phyloP scores from a whole-genome alignment of 352 stramenopile genomes.

The Phytopythium ostracodes region DNA sequence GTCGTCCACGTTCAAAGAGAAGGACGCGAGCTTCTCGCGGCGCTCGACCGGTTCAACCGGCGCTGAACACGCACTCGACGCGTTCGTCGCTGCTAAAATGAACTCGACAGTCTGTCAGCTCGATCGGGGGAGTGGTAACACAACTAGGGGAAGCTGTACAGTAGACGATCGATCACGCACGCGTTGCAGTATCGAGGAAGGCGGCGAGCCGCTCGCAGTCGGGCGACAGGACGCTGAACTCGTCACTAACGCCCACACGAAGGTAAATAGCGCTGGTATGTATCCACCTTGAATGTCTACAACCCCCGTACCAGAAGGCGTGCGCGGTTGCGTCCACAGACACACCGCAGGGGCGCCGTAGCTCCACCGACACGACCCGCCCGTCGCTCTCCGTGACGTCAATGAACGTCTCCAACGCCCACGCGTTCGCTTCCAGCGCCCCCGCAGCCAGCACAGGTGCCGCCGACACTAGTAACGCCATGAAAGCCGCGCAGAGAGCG shows the following conservation, averaged over 20 bases:
- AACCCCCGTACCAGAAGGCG: slow-evolving; percentile 15
- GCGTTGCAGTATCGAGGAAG: slow-evolving; percentile 5
- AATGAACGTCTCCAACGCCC: slow-evolving; percentile 23
- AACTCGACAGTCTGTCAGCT: too few species aligned
- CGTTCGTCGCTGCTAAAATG: background rate
- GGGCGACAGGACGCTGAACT: slow-evolving; percentile 12
- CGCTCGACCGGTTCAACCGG: background rate
- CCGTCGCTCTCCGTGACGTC: slow-evolving; percentile 8
- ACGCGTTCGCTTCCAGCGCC: background rate
- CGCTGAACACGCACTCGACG: background rate
- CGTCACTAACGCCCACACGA: slow-evolving; percentile 4
- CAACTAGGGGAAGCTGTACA: too few species aligned
- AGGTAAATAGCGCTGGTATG: too few species aligned
- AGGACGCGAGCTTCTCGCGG: background rate
- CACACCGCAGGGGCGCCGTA: slow-evolving; percentile 20
- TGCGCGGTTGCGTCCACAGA: slow-evolving; percentile 3
- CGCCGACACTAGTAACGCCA: background rate
- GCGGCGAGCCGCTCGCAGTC: slow-evolving; percentile 15
- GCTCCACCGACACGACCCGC: slow-evolving; percentile 12
- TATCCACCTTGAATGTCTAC: background rate
- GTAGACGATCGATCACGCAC: slow-evolving; percentile 1
- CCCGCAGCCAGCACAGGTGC: too few species aligned
- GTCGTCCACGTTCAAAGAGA: background rate
- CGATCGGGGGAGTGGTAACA: too few species aligned
- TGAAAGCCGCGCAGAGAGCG: background rate